These are phyloP conservation scores for Scenedesmus sp. DNA, from an alignment of 163 green algal genomes.

Conservation along the genomic window DNA sequence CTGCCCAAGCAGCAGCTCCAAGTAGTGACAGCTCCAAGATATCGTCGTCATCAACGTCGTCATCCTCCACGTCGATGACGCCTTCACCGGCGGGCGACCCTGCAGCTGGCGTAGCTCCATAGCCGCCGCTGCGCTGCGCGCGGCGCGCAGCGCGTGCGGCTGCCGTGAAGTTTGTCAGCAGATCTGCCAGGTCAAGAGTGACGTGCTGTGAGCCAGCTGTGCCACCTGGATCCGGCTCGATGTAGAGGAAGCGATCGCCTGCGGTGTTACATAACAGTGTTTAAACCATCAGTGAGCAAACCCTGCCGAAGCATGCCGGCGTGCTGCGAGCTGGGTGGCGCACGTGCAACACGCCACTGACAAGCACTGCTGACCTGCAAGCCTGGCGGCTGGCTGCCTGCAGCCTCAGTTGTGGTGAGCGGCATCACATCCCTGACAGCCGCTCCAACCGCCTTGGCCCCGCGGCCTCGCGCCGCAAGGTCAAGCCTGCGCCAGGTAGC, in stretches of 20 bases:
- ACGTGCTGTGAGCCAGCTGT: constrained; percentile 9
- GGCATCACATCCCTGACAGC: too few relatives aligned
- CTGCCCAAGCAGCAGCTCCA: constrained; percentile 9
- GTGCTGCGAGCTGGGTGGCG: not conserved
- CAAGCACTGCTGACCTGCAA: too few relatives aligned
- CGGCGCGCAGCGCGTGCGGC: not conserved
- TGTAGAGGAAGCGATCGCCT: constrained; percentile 36
- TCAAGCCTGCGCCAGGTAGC: too few relatives aligned
- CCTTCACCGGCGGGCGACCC: not conserved
- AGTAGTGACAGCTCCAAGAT: not conserved
- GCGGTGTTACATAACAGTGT: not conserved
- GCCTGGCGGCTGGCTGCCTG: too few relatives aligned
- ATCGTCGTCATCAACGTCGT: not conserved
- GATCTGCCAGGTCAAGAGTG: constrained; percentile 27
- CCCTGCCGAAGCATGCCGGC: not conserved
- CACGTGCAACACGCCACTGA: too few relatives aligned
- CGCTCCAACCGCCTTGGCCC: too few relatives aligned
- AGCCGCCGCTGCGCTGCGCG: not conserved
- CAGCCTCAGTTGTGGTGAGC: too few relatives aligned
- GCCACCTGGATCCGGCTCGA: constrained; percentile 13
- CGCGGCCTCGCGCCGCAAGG: too few relatives aligned
- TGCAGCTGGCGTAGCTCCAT: not conserved
- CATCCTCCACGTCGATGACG: constrained; percentile 9
- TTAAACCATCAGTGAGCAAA: not conserved
- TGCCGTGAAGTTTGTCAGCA: constrained; percentile 23